phyloP scores from a whole-genome alignment of 495 filamentous ascomycete species.

The Tricharina praecox region DNA sequence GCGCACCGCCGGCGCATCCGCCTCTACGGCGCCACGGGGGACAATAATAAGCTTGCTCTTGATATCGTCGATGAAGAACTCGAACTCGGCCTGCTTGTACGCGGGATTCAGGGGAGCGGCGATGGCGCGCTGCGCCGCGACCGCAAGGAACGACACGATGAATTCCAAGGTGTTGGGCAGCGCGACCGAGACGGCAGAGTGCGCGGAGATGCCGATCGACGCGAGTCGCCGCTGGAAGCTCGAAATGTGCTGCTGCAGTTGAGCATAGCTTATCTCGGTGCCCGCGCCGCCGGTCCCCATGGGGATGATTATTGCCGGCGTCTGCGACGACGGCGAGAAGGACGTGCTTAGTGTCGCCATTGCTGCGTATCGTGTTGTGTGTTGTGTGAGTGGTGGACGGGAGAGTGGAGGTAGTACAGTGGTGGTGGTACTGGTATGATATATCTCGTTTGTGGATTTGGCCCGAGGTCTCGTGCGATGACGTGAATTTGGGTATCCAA shows the following conservation, averaged over 20 bases:
- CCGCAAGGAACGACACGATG: conserved; percentile 62
- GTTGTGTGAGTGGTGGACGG: no score
- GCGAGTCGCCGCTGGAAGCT: conserved; percentile 58
- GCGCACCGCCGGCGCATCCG: conserved; percentile 48
- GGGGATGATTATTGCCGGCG: conserved; percentile 53
- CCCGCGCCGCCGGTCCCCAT: conserved; percentile 29
- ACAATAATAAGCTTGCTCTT: conserved; percentile 58
- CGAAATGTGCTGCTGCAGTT: conserved; percentile 43
- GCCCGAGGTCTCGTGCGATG: no score
- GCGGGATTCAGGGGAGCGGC: conserved; percentile 67
- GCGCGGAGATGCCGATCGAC: conserved; percentile 44
- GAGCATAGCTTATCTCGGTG: conserved; percentile 45
- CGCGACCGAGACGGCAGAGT: conserved; percentile 56
- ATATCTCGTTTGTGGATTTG: no score
- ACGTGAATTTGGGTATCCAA: no score
- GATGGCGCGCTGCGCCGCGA: conserved; percentile 58
- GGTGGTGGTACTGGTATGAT: no score
- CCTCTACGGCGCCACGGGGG: conserved; percentile 45
- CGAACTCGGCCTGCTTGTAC: conserved; percentile 75
- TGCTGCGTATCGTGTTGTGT: no score
- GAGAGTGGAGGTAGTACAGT: no score
- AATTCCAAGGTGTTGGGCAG: conserved; percentile 68
- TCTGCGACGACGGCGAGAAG: conserved; percentile 30
- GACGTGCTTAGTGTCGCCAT: conserved; percentile 34
- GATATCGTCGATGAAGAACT: conserved; percentile 77